phyloP scores from a whole-genome alignment of 768 basidiomycete genomes.

The Russula sp. region DNA sequence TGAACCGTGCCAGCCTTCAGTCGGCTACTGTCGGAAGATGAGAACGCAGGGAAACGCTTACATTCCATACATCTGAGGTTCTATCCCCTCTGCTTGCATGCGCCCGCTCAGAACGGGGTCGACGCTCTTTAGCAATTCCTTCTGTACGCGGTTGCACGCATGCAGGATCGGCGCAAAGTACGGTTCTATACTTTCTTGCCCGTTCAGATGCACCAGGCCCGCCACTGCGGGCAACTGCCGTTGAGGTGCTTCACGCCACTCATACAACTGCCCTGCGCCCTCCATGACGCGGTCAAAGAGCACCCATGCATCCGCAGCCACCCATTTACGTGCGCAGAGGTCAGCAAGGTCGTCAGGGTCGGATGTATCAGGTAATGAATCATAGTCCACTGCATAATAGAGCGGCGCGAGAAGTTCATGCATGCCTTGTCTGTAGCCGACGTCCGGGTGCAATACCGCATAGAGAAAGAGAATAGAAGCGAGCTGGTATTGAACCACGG shows the following conservation, averaged over 20 bases:
- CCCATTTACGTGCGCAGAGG: conserved; percentile 62
- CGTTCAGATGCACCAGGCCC: conserved; percentile 45
- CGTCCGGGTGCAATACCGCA: conserved; percentile 69
- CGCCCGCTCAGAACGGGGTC: conserved; percentile 78
- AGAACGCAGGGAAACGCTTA: conserved; percentile 42
- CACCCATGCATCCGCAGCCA: conserved; percentile 84
- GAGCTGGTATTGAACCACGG: conserved; percentile 70
- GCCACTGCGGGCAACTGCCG: conserved; percentile 41
- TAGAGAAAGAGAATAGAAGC: conserved; percentile 88
- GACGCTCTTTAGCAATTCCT: conserved; percentile 62
- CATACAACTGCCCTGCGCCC: conserved; percentile 70
- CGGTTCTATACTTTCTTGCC: conserved; percentile 50
- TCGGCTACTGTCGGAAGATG: not conserved
- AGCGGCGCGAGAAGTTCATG: conserved; percentile 92
- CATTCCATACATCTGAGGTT: conserved; percentile 98
- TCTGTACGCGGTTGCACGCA: conserved; percentile 78
- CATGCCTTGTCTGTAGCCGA: conserved; percentile 98
- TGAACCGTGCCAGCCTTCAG: conserved; percentile 18
- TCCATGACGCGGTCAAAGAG: conserved; percentile 82
- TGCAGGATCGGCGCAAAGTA: conserved; percentile 84
- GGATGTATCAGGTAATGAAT: conserved; percentile 54
- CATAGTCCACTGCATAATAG: conserved; percentile 78
- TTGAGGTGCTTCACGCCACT: conserved; percentile 40
- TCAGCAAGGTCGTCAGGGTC: conserved; percentile 48
- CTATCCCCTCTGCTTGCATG: conserved; percentile 78